Conservation (phyloP, 305 asterid species). For the Ilex paraguariensis region DNA sequence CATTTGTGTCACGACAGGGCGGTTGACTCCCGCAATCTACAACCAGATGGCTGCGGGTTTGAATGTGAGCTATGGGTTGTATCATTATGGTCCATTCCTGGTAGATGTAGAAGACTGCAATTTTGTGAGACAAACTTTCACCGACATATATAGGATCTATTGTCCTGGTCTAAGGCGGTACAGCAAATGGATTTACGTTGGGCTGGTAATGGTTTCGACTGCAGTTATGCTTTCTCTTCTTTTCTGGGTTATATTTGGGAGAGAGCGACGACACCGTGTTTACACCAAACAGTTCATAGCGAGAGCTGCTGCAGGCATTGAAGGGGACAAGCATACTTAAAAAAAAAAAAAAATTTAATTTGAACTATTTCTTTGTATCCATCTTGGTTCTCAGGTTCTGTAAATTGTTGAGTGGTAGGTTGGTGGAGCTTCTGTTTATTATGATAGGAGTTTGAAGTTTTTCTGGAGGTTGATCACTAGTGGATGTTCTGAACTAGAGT, state of each 20-base stretch:
- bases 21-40: conserved; percentile 54
- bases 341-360: too few species aligned
- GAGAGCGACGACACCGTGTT: conserved; percentile 81
- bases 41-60: conserved; percentile 65
- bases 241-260: conserved; percentile 77
- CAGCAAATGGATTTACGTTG: conserved; percentile 56
- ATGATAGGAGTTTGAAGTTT: too few species aligned
- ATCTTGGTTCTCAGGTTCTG: too few species aligned
- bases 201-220: conserved; percentile 63
- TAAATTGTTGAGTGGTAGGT: too few species aligned
- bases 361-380: too few species aligned
- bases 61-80: conserved; percentile 76
- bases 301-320: conserved; percentile 18
- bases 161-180: conserved; percentile 65
- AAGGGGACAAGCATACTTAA: conserved; percentile 28
- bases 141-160: conserved; percentile 29
- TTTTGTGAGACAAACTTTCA: conserved; percentile 68
- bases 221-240: conserved; percentile 71
- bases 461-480: too few species aligned
- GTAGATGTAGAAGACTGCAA: conserved; percentile 66
- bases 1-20: conserved; percentile 53
- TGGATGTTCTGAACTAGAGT: too few species aligned
- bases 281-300: conserved; percentile 58
- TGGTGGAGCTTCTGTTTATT: too few species aligned
- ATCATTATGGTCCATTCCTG: conserved; percentile 64